These are phyloP conservation scores for Ormosia emarginata DNA, from an alignment of 306 rosid species.

Conservation along the genomic window DNA sequence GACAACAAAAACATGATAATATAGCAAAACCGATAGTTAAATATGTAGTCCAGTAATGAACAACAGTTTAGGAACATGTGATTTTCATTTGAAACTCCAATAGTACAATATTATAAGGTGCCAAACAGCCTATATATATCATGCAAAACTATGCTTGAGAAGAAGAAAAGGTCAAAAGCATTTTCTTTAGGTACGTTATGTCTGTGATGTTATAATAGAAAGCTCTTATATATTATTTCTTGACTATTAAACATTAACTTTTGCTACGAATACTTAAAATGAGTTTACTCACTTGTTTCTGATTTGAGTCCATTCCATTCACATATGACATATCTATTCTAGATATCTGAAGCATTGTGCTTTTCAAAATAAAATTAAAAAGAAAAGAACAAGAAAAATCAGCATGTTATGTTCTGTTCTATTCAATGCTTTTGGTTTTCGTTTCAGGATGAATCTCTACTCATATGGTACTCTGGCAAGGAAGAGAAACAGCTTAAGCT, in stretches of 20 bases:
- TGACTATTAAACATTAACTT: neutral
- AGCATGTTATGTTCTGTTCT: slow-evolving; percentile 22
- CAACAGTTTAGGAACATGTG: neutral
- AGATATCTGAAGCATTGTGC: neutral
- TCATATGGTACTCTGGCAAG: slow-evolving; percentile 90
- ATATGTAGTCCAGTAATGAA: neutral
- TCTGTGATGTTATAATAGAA: neutral
- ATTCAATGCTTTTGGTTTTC: slow-evolving; percentile 21
- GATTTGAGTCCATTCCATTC: slow-evolving; percentile 20
- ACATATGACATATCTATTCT: neutral
- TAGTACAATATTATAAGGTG: neutral
- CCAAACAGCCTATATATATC: neutral
- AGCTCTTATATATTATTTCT: neutral
- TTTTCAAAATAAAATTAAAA: slow-evolving; percentile 10
- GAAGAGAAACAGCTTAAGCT: slow-evolving; percentile 80
- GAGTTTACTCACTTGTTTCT: slow-evolving; percentile 12
- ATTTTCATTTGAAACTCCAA: neutral
- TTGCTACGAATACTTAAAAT: slow-evolving; percentile 3
- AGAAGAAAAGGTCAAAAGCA: slow-evolving; percentile 9
- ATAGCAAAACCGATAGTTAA: neutral
- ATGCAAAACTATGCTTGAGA: neutral
- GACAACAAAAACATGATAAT: neutral
- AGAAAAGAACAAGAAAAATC: neutral
- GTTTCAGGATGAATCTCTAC: slow-evolving; percentile 75
- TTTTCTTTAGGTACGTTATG: neutral